Percentiles rank a stretch among this genome's conserved stretches.
phyloP scores from a whole-genome alignment of 768 basidiomycete species.

The Serpula lacrymans region DNA sequence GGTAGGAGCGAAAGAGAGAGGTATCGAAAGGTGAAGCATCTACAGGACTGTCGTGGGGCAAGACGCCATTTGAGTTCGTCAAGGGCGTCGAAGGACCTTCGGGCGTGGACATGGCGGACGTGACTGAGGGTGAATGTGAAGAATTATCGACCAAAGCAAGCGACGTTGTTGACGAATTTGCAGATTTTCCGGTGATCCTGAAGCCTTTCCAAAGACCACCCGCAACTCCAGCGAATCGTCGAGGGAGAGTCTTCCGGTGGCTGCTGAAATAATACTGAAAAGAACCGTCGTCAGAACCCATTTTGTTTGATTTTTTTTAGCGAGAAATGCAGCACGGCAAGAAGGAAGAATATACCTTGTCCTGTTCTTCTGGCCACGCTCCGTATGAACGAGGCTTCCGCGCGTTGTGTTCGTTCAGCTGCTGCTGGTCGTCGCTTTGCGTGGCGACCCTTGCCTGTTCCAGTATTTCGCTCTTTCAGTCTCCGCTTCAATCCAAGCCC shows the following conservation, averaged over 20 bases:
- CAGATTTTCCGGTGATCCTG: constrained; percentile 16
- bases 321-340: neutral
- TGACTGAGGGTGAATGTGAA: constrained; percentile 6
- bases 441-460: too few species aligned
- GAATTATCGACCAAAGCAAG: constrained; percentile 4
- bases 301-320: constrained; percentile 1
- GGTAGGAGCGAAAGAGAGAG: constrained; percentile 65
- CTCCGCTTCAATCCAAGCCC: too few species aligned
- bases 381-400: constrained; percentile 15
- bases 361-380: constrained; percentile 6
- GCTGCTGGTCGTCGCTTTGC: too few species aligned
- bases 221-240: constrained; percentile 17
- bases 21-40: constrained; percentile 59
- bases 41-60: constrained; percentile 27
- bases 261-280: constrained; percentile 29
- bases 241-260: constrained; percentile 20
- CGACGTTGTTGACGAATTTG: constrained; percentile 8
- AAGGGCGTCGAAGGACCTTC: constrained; percentile 20
- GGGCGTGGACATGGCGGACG: constrained; percentile 5
- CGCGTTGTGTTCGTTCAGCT: constrained; percentile 9
- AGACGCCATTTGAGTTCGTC: constrained; percentile 25
- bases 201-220: constrained; percentile 21
- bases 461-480: constrained; percentile 3
- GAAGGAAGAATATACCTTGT: constrained; percentile 6
- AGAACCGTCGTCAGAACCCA: constrained; percentile 14